These are phyloP conservation scores for Corinectria fuckeliana DNA, from an alignment of 2,329 filamentous ascomycete genomes.

Conservation along the genomic window DNA sequence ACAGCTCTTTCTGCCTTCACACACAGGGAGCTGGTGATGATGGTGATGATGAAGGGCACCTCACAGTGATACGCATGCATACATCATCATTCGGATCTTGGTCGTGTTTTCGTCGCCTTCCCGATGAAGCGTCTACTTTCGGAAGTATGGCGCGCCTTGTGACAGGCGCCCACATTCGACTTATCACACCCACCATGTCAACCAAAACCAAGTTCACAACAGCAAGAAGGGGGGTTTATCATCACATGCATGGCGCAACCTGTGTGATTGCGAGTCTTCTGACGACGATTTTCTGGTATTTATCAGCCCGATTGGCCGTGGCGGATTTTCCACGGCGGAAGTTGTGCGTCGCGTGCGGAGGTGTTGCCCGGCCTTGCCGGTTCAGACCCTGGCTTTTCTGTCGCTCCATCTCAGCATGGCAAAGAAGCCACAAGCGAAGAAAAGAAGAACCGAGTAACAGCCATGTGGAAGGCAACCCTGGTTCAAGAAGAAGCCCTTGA, in stretches of 20 bases:
- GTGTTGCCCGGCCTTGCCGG: constrained; percentile 1
- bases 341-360: constrained; percentile 13
- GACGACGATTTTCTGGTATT: constrained; percentile 13
- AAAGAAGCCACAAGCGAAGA: background rate
- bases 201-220: constrained; percentile 25
- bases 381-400: background rate
- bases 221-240: background rate
- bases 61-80: constrained; percentile 21
- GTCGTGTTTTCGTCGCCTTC: constrained; percentile 30
- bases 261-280: constrained; percentile 8
- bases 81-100: constrained; percentile 29
- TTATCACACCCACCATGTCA: constrained; percentile 16
- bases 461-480: background rate
- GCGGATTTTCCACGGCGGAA: constrained; percentile 14
- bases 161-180: constrained; percentile 25
- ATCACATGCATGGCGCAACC: constrained; percentile 12
- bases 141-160: constrained; percentile 33
- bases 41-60: constrained; percentile 16
- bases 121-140: constrained; percentile 21
- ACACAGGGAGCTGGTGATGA: background rate
- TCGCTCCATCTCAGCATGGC: background rate
- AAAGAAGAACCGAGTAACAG: background rate
- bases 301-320: constrained; percentile 11
- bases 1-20: background rate
- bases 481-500: background rate